Conservation (phyloP, 352 stramenopile genomes). For the Halophytophthora batemanensis region DNA sequence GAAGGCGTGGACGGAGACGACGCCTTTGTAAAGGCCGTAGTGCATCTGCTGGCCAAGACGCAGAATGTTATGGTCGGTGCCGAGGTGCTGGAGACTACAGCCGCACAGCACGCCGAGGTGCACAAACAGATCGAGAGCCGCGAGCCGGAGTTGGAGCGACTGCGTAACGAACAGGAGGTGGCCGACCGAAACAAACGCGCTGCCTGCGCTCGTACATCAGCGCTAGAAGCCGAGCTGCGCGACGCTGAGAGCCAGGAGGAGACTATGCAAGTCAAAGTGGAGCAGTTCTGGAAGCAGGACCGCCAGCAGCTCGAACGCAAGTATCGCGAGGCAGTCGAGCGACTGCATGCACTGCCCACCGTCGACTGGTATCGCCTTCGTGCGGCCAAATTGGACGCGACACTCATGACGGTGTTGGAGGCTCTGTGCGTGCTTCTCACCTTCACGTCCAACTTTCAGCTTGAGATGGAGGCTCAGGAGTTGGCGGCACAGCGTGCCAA, state of each 20-base stretch:
- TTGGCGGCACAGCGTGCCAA: constrained; percentile 12
- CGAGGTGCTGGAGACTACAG: constrained; percentile 58
- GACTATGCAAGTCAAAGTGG: constrained; percentile 75
- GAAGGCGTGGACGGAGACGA: constrained; percentile 65
- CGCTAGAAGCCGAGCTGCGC: constrained; percentile 36
- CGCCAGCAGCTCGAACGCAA: constrained; percentile 43
- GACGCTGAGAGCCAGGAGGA: constrained; percentile 53
- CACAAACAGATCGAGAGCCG: constrained; percentile 22
- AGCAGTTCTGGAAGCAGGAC: constrained; percentile 75
- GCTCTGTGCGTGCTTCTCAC: constrained; percentile 67
- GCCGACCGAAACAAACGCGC: constrained; percentile 42
- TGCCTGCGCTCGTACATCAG: constrained; percentile 21
- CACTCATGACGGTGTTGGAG: constrained; percentile 60
- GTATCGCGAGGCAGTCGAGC: constrained; percentile 65
- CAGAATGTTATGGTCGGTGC: constrained; percentile 69
- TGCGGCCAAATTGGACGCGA: constrained; percentile 51
- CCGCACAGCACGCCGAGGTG: constrained; percentile 34
- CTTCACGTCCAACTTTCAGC: constrained; percentile 68
- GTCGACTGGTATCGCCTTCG: constrained; percentile 81
- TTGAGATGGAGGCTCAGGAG: constrained; percentile 32
- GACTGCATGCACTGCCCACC: constrained; percentile 39
- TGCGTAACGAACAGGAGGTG: constrained; percentile 53
- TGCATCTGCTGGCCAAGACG: constrained; percentile 71
- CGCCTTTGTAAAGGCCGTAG: constrained; percentile 65
- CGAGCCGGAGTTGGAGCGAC: constrained; percentile 29